These are phyloP conservation scores for Amanita pallidorosea DNA, from an alignment of 768 basidiomycete genomes.

Conservation along the genomic window DNA sequence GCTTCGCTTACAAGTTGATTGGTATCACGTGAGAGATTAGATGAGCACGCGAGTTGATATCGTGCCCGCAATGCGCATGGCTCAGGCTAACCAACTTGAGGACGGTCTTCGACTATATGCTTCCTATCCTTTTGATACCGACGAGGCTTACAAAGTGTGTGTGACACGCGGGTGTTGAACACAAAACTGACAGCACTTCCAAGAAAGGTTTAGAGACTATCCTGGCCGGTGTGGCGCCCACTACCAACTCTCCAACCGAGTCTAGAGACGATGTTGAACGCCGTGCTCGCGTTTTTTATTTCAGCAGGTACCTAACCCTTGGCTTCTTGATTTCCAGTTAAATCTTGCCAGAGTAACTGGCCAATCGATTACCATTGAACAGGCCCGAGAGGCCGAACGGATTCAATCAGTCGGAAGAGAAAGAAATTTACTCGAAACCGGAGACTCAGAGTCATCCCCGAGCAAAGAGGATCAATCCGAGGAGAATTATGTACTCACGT, in stretches of 20 bases:
- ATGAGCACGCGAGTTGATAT: not conserved
- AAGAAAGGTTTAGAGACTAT: constrained; percentile 63
- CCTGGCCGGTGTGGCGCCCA: constrained; percentile 22
- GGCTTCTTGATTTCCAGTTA: not conserved
- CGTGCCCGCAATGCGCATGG: no score
- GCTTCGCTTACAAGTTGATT: not conserved
- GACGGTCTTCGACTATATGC: constrained; percentile 19
- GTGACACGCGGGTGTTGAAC: not conserved
- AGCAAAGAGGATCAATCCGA: not conserved
- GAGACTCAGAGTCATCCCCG: constrained; percentile 1
- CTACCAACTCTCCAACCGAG: constrained; percentile 21
- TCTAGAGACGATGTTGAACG: constrained; percentile 37
- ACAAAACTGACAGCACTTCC: constrained; percentile 8
- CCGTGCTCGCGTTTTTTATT: constrained; percentile 58
- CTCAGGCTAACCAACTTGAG: not conserved
- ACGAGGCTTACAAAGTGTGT: constrained; percentile 48
- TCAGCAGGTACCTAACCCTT: constrained; percentile 37
- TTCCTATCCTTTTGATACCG: constrained; percentile 42
- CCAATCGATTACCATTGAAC: constrained; percentile 28
- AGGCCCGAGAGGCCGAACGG: constrained; percentile 21
- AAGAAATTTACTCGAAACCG: not conserved
- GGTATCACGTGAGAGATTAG: constrained; percentile 4
- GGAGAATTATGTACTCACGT: constrained; percentile 40
- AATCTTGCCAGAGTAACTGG: constrained; percentile 25
- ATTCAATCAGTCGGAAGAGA: not conserved